Base-by-base conservation (phyloP, 2,329 filamentous ascomycete genomes). In the Sporothrix luriei region DNA sequence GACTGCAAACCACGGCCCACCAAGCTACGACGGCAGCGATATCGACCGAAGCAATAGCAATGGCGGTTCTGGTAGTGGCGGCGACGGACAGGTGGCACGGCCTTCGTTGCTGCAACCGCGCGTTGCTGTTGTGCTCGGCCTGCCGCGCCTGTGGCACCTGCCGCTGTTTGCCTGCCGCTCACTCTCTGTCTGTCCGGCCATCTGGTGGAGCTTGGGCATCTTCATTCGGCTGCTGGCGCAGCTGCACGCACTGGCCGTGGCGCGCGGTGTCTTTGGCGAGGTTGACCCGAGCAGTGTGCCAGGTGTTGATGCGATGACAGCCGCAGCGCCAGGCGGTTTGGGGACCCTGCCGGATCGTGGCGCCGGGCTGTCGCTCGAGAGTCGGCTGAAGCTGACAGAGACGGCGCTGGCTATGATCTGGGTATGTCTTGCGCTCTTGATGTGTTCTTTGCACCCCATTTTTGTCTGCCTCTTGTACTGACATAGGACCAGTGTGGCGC, bases 111-210 rank as follows among this genome's bases (percentile, higher is more conserved):
- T 93, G 55, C 91, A 93, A 76, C 91, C 91, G 14, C 90, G 91
- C 69, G 88, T 94, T 69, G 91, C 91, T 72, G 90, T 93, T 74
- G 86, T 92, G 43, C 84, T 94, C 61, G 91, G 91, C 66, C 87
- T 95, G 19, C 88, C 90, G 68, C 84, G 84, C 72, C 84, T 84
- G 72, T 94, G 91, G 89, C 89, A 94, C 77, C 83, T 90, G 54
- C 89, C 90, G 70, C 84, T 94, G 68, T 87, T 93, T 73, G 82
- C 90, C 72, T 89, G 90, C 74, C 88, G 92, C n/a, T 86, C 90
- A 29, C 80, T 91, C 72, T 92, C 90, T 71, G 88, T 91, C 68
- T 83, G 85, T 26, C 91, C 92, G 19, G 89, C 90, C 66, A 82
- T 88, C 61, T 91, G 86, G 85, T 93, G 89, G 88, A 91, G 88